These are phyloP conservation scores for Huntiella moniliformis DNA, from an alignment of 2,329 filamentous ascomycete genomes.

Conservation along the genomic window DNA sequence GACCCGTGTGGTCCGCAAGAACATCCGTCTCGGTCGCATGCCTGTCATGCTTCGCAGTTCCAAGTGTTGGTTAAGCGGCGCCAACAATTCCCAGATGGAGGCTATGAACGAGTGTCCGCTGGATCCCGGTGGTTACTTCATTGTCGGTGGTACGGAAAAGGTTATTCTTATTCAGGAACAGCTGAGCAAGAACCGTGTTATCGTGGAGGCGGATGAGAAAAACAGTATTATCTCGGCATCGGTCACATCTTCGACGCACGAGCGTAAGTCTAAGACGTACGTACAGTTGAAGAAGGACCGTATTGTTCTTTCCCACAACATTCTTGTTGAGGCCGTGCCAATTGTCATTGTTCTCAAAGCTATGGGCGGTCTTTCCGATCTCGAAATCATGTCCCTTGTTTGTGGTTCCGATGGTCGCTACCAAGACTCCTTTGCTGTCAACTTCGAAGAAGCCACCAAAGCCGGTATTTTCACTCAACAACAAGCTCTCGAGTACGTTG, in stretches of 20 bases:
- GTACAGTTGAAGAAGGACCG: slow-evolving; percentile 86
- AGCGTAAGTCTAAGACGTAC: slow-evolving; percentile 95
- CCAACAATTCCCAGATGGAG: slow-evolving; percentile 76
- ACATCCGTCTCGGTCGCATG: slow-evolving; percentile 71
- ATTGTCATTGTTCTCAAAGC: slow-evolving; percentile 88
- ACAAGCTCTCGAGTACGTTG: slow-evolving; percentile 85
- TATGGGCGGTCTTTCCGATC: slow-evolving; percentile 81
- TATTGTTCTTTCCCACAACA: slow-evolving; percentile 80
- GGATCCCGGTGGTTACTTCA: slow-evolving; percentile 94
- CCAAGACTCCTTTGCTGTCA: slow-evolving; percentile 87
- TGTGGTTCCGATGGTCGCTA: slow-evolving; percentile 74
- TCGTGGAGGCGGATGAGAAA: slow-evolving; percentile 82
- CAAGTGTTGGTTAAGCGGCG: slow-evolving; percentile 71
- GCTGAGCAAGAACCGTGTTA: slow-evolving; percentile 96
- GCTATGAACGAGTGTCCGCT: slow-evolving; percentile 86
- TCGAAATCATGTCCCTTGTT: slow-evolving; percentile 83
- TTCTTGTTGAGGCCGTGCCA: slow-evolving; percentile 80
- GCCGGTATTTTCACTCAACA: slow-evolving; percentile 80
- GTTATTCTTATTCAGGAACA: slow-evolving; percentile 97
- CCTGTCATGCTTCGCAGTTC: slow-evolving; percentile 95
- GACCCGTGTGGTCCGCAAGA: slow-evolving; percentile 52
- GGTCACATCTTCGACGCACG: slow-evolving; percentile 92
- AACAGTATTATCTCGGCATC: slow-evolving; percentile 90
- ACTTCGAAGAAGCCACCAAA: slow-evolving; percentile 81
- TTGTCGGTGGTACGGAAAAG: slow-evolving; percentile 94